Percentiles rank a stretch among this genome's conserved stretches.
These are phyloP conservation scores for Ilex paraguariensis DNA, from an alignment of 305 asterid genomes.

Conservation along the genomic window DNA sequence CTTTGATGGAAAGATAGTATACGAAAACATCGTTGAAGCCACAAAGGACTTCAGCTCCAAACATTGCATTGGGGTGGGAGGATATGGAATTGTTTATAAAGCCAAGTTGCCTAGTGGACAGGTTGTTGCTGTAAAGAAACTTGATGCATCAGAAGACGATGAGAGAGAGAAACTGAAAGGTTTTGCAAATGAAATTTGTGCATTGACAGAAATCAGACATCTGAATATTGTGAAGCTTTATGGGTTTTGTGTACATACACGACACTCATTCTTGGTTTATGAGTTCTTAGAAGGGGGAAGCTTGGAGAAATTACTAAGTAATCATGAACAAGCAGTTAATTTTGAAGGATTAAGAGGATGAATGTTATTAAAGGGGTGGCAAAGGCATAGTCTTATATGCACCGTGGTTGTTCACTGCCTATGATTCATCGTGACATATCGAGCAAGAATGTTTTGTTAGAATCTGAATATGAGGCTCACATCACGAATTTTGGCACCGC, in stretches of 20 bases:
- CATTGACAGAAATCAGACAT: conserved; percentile 13
- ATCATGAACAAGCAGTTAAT: neutral
- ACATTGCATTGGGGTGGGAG: conserved; percentile 14
- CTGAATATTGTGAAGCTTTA: conserved; percentile 17
- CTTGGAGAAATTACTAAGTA: conserved; percentile 10
- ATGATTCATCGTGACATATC: conserved; percentile 32
- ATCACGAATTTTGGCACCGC: conserved; percentile 35
- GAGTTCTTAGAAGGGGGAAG: conserved; percentile 18
- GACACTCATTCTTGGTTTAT: conserved; percentile 18
- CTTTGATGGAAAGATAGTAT: conserved; percentile 8
- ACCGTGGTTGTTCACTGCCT: conserved; percentile 25
- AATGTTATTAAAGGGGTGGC: conserved; percentile 19
- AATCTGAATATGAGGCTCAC: conserved; percentile 21
- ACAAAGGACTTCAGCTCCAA: neutral
- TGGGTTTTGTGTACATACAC: conserved; percentile 8
- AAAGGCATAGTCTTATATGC: conserved; percentile 28
- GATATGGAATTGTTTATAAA: conserved; percentile 19
- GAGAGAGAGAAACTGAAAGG: neutral
- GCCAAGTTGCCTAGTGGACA: conserved; percentile 6
- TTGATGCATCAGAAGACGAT: conserved; percentile 1
- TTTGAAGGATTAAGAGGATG: conserved; percentile 21
- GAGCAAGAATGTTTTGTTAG: conserved; percentile 23
- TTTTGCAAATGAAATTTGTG: conserved; percentile 13
- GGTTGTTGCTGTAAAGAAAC: conserved; percentile 12
- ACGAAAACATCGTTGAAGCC: neutral